Percentiles rank a stretch among this genome's conserved stretches.
phyloP scores from a whole-genome alignment of 2,329 filamentous ascomycete species.

The Emericellopsis cladophorae region DNA sequence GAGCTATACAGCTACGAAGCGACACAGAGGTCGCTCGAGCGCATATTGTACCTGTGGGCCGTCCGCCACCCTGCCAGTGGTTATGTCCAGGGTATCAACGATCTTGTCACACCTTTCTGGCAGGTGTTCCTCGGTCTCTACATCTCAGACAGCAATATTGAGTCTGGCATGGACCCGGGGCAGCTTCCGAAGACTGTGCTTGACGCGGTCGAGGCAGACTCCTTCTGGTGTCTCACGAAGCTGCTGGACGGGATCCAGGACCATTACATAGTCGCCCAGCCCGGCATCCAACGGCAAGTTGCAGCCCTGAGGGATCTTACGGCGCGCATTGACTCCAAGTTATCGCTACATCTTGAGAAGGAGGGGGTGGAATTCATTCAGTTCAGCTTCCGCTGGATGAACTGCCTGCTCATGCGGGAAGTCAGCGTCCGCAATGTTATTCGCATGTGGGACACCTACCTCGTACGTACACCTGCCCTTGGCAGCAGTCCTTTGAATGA shows the following conservation, averaged over 20 bases:
- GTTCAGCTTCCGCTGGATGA: conserved; percentile 99
- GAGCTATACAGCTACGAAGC: conserved; percentile 93
- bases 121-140: conserved; percentile 93
- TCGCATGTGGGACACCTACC: conserved; percentile 98
- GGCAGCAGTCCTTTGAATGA: neutral
- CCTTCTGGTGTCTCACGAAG: conserved; percentile 97
- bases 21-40: conserved; percentile 84
- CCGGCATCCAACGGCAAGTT: conserved; percentile 91
- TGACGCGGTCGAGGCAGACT: conserved; percentile 93
- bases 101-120: conserved; percentile 95
- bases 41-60: conserved; percentile 95
- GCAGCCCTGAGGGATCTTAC: conserved; percentile 80
- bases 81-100: conserved; percentile 98
- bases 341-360: conserved; percentile 80
- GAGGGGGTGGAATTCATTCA: conserved; percentile 98
- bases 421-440: conserved; percentile 95
- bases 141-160: conserved; percentile 86
- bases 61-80: conserved; percentile 94
- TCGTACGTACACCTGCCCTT: conserved; percentile 44
- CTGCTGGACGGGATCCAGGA: conserved; percentile 97
- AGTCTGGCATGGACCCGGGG: conserved; percentile 91
- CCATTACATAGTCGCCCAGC: conserved; percentile 96
- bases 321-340: conserved; percentile 68
- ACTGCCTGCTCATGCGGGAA: conserved; percentile 94
- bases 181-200: conserved; percentile 83